Conservation (phyloP, 179 eudicot species). For the Silene coronaria region DNA sequence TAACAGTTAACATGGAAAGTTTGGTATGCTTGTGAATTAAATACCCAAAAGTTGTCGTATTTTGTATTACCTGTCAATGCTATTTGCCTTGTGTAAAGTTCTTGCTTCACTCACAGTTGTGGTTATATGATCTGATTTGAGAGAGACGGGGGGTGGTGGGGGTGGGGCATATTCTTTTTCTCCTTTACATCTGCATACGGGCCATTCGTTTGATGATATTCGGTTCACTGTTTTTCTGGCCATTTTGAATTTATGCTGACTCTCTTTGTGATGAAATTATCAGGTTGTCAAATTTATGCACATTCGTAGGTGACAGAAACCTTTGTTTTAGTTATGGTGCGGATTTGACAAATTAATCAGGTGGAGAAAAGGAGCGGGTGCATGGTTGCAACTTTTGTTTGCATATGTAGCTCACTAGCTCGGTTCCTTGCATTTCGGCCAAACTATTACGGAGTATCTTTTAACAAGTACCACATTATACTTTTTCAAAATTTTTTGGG, state of each 20-base stretch:
- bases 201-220: too few relatives aligned
- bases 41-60: too few relatives aligned
- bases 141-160: too few relatives aligned
- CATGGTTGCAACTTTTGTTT: not conserved
- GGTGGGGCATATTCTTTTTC: too few relatives aligned
- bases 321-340: conserved; percentile 9
- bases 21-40: too few relatives aligned
- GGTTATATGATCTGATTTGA: too few relatives aligned
- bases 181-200: too few relatives aligned
- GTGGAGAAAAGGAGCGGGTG: not conserved
- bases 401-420: not conserved
- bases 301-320: not conserved
- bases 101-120: too few relatives aligned
- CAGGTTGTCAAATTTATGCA: not conserved
- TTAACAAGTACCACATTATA: not conserved
- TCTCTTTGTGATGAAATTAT: not conserved
- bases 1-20: too few relatives aligned
- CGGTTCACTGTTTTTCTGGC: not conserved
- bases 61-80: too few relatives aligned
- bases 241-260: not conserved
- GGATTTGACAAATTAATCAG: not conserved
- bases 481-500: conserved; percentile 20
- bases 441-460: not conserved
- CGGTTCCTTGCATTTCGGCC: not conserved
- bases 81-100: too few relatives aligned